Evolutionary conservation across 768 basidiomycete species (phyloP).

Genomic region (Sporobolomyces pararoseus): DNA sequence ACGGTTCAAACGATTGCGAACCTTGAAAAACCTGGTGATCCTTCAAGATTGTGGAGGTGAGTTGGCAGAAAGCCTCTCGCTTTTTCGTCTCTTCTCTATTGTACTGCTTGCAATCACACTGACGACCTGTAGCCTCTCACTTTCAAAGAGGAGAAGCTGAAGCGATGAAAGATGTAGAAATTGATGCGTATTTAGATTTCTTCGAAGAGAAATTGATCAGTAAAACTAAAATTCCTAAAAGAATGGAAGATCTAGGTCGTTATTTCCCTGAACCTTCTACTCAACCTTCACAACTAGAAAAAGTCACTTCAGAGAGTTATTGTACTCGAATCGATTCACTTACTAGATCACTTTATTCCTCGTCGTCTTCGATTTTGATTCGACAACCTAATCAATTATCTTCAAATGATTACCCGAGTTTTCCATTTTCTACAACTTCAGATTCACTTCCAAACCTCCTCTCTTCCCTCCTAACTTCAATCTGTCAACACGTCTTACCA

Average conservation of each 20-base stretch:
- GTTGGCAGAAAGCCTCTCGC: background rate
- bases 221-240: background rate
- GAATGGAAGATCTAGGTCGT: constrained; percentile 15
- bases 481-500: background rate
- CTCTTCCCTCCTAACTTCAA: no score
- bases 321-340: background rate
- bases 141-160: background rate
- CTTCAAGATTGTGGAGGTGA: constrained; percentile 20
- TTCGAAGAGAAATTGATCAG: constrained; percentile 32
- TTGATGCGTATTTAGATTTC: constrained; percentile 37
- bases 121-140: no score
- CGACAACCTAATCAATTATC: background rate
- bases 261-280: constrained; percentile 17
- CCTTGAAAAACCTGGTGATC: constrained; percentile 10
- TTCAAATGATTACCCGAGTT: background rate
- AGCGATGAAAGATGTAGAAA: background rate
- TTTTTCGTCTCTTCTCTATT: no score
- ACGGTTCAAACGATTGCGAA: background rate
- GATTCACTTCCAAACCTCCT: background rate
- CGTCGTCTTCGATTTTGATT: background rate
- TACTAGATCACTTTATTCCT: background rate
- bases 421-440: background rate
- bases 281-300: background rate
- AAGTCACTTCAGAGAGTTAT: background rate
- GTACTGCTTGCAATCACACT: no score